These are phyloP conservation scores for Pestalotiopsis sp. DNA, from an alignment of 2,329 filamentous ascomycete genomes.

Conservation along the genomic window DNA sequence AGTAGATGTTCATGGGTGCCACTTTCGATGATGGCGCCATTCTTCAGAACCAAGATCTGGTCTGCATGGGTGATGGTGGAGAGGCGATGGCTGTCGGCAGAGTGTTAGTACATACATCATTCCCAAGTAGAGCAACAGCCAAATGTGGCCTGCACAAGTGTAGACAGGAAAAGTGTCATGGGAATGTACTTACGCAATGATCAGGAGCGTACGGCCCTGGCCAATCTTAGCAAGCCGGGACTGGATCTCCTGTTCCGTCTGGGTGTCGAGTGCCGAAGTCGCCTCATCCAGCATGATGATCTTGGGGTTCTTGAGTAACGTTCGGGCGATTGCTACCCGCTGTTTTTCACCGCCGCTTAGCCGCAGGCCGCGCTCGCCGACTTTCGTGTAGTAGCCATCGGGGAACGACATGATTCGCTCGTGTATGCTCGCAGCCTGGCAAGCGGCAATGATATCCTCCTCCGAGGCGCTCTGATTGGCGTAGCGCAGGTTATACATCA, in stretches of 20 bases:
- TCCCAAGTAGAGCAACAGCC: slow-evolving; percentile 23
- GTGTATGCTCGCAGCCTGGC: slow-evolving; percentile 86
- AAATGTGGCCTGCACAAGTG: background rate
- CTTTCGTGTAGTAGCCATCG: slow-evolving; percentile 85
- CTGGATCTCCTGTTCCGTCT: slow-evolving; percentile 93
- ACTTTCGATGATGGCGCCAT: slow-evolving; percentile 75
- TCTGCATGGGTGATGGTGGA: slow-evolving; percentile 87
- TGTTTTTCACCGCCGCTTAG: slow-evolving; percentile 93
- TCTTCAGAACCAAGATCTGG: slow-evolving; percentile 79
- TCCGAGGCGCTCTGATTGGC: slow-evolving; percentile 81
- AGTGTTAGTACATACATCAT: background rate
- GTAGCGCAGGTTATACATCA: slow-evolving; percentile 95
- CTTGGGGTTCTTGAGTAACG: slow-evolving; percentile 87
- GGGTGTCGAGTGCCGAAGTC: slow-evolving; percentile 87
- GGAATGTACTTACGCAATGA: slow-evolving; percentile 75
- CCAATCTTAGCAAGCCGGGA: slow-evolving; percentile 81
- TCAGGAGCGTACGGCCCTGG: slow-evolving; percentile 85
- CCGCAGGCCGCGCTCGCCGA: slow-evolving; percentile 85
- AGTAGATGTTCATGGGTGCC: slow-evolving; percentile 81
- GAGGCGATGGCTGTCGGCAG: slow-evolving; percentile 65
- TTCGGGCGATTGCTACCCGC: slow-evolving; percentile 89
- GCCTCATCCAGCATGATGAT: slow-evolving; percentile 95
- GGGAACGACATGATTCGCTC: slow-evolving; percentile 90
- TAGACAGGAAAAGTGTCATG: background rate
- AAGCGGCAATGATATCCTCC: slow-evolving; percentile 81